Base-by-base conservation (phyloP, 352 stramenopile species). In the Globisporangium cederbergense region DNA sequence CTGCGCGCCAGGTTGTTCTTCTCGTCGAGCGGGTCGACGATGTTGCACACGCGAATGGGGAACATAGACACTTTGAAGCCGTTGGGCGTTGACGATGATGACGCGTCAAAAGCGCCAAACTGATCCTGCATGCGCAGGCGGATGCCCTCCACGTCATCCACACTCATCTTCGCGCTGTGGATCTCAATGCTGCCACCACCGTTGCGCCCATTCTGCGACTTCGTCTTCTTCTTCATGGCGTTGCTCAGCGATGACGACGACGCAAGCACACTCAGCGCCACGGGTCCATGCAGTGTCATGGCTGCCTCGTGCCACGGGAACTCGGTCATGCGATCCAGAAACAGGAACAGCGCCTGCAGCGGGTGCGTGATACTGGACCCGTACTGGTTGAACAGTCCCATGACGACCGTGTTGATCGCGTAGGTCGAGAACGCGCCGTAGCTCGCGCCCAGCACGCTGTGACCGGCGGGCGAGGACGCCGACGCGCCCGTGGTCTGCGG, bases 331-430 rank as follows among this genome's bases (percentile, higher is more conserved):
- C 81, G 76, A 68, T 96, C 84, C 52, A 97, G 67, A 58, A 97
- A 97, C 20, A 96, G 66, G 42, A 86, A 82, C 50, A 97, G 63
- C 8, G 87, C 89, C 36, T 92, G 76, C n/a, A 97, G 67, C 40
- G 90, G 89, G 47, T 94, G 86, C 8, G 74, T 77, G 22, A 97
- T 81, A 13, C 63, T 64, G 18, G 77, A 62, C 6, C 88, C 84
- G 70, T 95, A 76, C 58, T 90, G 74, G 67, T 97, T 97, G 56
- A 97, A 93, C 4, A 97, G 71, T 43, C 81, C 79, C 74, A 97
- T 91, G 6, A 97, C 84, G 43, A 97, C 92, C 40, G 88, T 95
- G 60, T 95, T 95, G 30, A 97, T 75, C 30, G 90, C 89, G 66
- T 93, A 94, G 20, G 86, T 95, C 54, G 86, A 92, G 16, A 95